A percentile compares a stretch with the other conserved stretches of the same genome.
Evolutionary conservation across 2,329 filamentous ascomycete species (phyloP).

Genomic region (Graphilbum fragrans): DNA sequence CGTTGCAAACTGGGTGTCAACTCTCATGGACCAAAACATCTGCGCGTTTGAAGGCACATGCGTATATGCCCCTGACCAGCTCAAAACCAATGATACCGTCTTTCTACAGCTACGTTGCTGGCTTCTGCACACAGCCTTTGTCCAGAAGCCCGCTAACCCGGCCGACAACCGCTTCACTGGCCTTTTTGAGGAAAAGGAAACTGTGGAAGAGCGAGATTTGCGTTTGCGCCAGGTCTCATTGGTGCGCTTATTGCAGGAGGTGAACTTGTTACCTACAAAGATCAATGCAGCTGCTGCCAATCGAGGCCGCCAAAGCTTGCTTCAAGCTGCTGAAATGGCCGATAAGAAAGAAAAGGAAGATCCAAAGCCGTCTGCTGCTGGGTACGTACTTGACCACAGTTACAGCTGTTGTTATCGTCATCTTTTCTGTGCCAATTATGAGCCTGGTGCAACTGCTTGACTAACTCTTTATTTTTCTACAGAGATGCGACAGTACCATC

Average conservation of each 20-base stretch:
- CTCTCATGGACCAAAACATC: slow-evolving; percentile 78
- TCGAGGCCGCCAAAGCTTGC: slow-evolving; percentile 69
- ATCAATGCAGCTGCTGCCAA: slow-evolving; percentile 63
- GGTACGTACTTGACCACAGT: too few relatives aligned
- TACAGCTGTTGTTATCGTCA: too few relatives aligned
- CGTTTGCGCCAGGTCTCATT: slow-evolving; percentile 76
- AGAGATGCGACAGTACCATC: slow-evolving; percentile 22
- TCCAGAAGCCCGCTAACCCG: slow-evolving; percentile 46
- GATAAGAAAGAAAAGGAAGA: slow-evolving; percentile 58
- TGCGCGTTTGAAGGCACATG: slow-evolving; percentile 80
- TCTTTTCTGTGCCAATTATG: too few relatives aligned
- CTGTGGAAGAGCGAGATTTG: slow-evolving; percentile 69
- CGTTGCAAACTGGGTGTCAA: slow-evolving; percentile 81
- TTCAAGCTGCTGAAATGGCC: slow-evolving; percentile 78
- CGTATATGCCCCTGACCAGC: slow-evolving; percentile 74
- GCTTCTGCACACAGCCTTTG: slow-evolving; percentile 63
- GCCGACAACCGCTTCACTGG: slow-evolving; percentile 59
- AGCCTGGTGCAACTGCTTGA: too few relatives aligned
- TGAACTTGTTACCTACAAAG: slow-evolving; percentile 66
- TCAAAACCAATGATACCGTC: slow-evolving; percentile 88
- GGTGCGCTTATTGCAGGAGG: slow-evolving; percentile 80
- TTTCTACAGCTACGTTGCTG: slow-evolving; percentile 78
- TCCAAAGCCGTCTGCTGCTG: slow-evolving; percentile 17
- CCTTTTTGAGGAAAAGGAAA: slow-evolving; percentile 77
- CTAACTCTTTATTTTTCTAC: too few relatives aligned